These are phyloP conservation scores for Massariosphaeria phaeospora DNA, from an alignment of 495 filamentous ascomycete species.

Conservation along the genomic window DNA sequence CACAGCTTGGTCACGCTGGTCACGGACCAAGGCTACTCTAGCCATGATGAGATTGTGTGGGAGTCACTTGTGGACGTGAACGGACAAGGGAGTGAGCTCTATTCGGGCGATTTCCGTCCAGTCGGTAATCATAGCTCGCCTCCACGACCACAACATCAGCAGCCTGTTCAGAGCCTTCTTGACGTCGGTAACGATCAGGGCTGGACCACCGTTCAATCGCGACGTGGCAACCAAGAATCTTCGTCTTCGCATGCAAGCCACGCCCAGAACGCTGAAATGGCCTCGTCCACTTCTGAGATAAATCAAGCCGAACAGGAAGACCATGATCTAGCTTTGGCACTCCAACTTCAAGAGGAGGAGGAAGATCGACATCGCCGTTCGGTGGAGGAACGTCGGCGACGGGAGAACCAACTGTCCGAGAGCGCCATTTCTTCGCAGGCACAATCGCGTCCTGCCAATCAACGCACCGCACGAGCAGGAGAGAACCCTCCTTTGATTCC, in stretches of 20 bases:
- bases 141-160: constrained; percentile 13
- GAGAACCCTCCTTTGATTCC: constrained; percentile 38
- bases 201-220: constrained; percentile 33
- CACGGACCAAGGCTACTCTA: constrained; percentile 85
- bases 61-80: constrained; percentile 85
- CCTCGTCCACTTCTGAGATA: constrained; percentile 16
- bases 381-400: constrained; percentile 39
- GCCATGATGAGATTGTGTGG: constrained; percentile 91
- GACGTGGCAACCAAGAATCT: constrained; percentile 11
- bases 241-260: constrained; percentile 8
- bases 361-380: constrained; percentile 58
- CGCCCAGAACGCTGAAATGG: constrained; percentile 6
- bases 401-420: constrained; percentile 46
- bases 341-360: constrained; percentile 81
- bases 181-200: constrained; percentile 43
- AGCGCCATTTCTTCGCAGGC: constrained; percentile 56
- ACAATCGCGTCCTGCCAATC: constrained; percentile 13
- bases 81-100: constrained; percentile 77
- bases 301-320: constrained; percentile 61
- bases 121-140: constrained; percentile 53
- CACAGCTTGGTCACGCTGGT: constrained; percentile 71
- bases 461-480: constrained; percentile 19
- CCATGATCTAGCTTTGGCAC: constrained; percentile 69
- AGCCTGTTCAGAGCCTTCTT: constrained; percentile 30
- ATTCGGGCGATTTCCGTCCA: constrained; percentile 82